Evolutionary conservation across 1,284 basidiomycete genomes (phyloP), one percentile per base, ranked within the genome.

Genomic region (Trametes versicolor): DNA sequence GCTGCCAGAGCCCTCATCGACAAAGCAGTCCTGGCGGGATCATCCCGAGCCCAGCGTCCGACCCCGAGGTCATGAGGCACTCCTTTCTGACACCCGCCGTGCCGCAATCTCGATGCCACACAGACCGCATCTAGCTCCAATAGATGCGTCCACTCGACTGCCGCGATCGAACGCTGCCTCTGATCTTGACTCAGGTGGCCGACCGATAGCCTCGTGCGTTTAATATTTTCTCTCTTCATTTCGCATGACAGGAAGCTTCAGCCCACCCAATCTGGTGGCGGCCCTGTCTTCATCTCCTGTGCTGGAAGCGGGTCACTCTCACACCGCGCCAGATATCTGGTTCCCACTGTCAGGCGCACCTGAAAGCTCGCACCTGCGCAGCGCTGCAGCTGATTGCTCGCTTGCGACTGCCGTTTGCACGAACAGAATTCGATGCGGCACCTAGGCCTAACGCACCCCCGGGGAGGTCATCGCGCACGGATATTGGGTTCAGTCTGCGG

Each of bases 151-250:
- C 39, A 13, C 47, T 63, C 39, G 59, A 57, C 41, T n/a, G 41
- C 41, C 50, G 48, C 57, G 51, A 68, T 68, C 67, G 57, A 47
- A 50, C 45, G 59, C 37, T 58, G 37, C 54, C 58, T 32, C 29
- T 63, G 64, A 69, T 69, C 60, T 60, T 43, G 50, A 47, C 57
- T 36, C 58, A 41, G 49, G 63, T 37, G 65, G 65, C 57, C 59
- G 58, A 66, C 57, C 59, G 58, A 66, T 69, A 69, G 68, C 68
- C 68, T 69, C 68, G 57, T 69, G 67, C 55, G 48, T 52, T 57
- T 41, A 47, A 52, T 52, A 58, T 58, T 15, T 65, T 36, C 56
- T 47, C 50, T 34, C 36, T 62, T 66, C 68, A 66, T 66, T 61
- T 69, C 68, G 63, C 57, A 21, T 64, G 63, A 32, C 50, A 51